Evolutionary conservation across 2,329 filamentous ascomycete species (phyloP).

Genomic region (Gliomastix tumulicola): DNA sequence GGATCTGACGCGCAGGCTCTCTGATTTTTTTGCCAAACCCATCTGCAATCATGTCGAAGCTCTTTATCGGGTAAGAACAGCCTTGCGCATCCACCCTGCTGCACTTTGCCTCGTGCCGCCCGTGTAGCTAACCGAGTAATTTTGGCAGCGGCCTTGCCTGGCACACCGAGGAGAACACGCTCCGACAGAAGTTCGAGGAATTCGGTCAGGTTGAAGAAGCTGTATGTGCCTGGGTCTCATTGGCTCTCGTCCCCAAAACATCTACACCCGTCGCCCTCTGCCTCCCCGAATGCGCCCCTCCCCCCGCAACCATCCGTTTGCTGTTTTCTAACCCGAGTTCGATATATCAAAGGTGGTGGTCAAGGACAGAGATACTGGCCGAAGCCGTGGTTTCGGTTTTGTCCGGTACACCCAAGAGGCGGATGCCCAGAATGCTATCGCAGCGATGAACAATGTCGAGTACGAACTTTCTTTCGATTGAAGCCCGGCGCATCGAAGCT

Average conservation of each 20-base stretch:
- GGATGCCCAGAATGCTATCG: slow-evolving; percentile 72
- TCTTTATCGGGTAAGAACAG: slow-evolving; percentile 79
- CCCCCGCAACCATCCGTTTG: background rate
- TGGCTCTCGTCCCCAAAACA: slow-evolving; percentile 9
- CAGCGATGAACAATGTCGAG: slow-evolving; percentile 83
- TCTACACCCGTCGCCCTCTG: background rate
- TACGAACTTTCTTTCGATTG: slow-evolving; percentile 36
- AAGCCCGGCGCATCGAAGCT: background rate
- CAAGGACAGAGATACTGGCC: slow-evolving; percentile 93
- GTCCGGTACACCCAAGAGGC: slow-evolving; percentile 76
- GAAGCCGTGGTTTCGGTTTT: slow-evolving; percentile 96
- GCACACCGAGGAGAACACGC: slow-evolving; percentile 87
- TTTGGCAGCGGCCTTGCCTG: slow-evolving; percentile 79
- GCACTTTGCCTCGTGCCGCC: slow-evolving; percentile 1
- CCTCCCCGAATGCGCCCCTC: background rate
- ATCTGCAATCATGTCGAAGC: slow-evolving; percentile 67
- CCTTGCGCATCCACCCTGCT: background rate
- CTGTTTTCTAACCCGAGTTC: slow-evolving; percentile 9
- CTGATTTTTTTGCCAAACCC: slow-evolving; percentile 4
- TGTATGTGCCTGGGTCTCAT: slow-evolving; percentile 70
- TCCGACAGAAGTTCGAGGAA: slow-evolving; percentile 87
- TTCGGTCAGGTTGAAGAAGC: slow-evolving; percentile 91
- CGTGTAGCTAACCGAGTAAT: background rate
- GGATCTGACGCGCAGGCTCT: too few relatives aligned
- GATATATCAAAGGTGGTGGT: slow-evolving; percentile 69